Evolutionary conservation across 257 asterid genomes (phyloP), one percentile per base, ranked within the genome.

Genomic region (Solanum etuberosum): DNA sequence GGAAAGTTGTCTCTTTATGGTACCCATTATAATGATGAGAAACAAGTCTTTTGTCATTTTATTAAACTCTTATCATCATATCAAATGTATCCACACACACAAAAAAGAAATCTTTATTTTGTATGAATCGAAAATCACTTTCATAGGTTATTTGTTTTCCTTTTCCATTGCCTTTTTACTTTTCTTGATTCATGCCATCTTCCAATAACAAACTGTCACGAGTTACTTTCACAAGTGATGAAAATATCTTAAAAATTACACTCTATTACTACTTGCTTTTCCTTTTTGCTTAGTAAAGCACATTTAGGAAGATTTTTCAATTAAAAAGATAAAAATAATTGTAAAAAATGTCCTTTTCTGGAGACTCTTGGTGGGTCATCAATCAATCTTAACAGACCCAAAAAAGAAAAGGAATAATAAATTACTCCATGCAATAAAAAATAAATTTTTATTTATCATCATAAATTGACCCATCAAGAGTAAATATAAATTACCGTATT

Each of bases 401-500:
- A 83, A 90, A 89, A 84, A 89, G 78, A 42, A 8, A 86, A 87
- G 74, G 83, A 42, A 42, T 37, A 46, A 76, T 31, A 70, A 87
- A 91, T 37, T 84, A 46, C 38, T 38, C 27, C 77, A 65, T 59
- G 77, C 57, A 84, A 32, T 65, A 65, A 25, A 27, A 20, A 84
- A 84, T 18, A 84, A 84, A 59, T 84, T 27, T 29, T 42, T 20
- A 40, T 59, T 43, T 21, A 40, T 35, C 84, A 34, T 35, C 20
- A 34, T 38, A 85, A 89, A 76, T 85, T 80, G 85, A 67, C 85
- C 25, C 32, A 37, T 80, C 42, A 67, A 23, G 31, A 34, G 40
- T 51, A 51, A 51, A 74, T 34, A 86, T 9, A 21, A 43, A 65
- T 86, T 93, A 96, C 99, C 98, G 93, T 93, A 92, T 96, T 93